Percentiles rank a stretch among this genome's conserved stretches.
Conservation (phyloP, 2,329 filamentous ascomycete species). For the Dactylellina sp. region DNA sequence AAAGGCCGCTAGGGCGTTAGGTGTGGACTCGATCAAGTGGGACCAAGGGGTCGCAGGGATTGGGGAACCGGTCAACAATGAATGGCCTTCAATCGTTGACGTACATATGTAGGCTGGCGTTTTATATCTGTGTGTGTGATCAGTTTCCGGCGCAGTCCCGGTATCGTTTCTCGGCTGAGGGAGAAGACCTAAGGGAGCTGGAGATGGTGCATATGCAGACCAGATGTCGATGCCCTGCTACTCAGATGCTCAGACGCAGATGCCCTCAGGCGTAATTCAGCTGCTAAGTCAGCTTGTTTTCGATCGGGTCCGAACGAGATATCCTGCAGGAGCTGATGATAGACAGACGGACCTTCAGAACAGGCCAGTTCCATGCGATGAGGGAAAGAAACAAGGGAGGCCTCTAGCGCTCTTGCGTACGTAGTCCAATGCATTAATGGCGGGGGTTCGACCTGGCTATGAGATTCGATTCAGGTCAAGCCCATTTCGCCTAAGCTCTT, state of each 20-base stretch:
- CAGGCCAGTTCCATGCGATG: constrained; percentile 5
- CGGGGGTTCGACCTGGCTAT: constrained; percentile 6
- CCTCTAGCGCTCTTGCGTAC: not conserved
- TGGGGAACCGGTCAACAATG: constrained; percentile 21
- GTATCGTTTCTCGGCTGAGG: too few species aligned
- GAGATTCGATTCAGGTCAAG: constrained; percentile 7
- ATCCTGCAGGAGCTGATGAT: constrained; percentile 20
- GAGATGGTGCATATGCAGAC: too few species aligned
- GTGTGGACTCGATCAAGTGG: constrained; percentile 30
- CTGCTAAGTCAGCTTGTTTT: not conserved
- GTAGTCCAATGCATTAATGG: constrained; percentile 19
- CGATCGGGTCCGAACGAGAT: not conserved
- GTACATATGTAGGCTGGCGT: constrained; percentile 9
- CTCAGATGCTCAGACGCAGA: too few species aligned
- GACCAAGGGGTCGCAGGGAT: constrained; percentile 24
- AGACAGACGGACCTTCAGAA: not conserved
- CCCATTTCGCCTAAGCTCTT: constrained; percentile 10
- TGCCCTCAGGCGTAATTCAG: too few species aligned
- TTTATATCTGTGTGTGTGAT: not conserved
- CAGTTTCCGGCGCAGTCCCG: too few species aligned
- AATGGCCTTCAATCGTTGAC: constrained; percentile 35
- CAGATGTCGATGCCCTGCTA: too few species aligned
- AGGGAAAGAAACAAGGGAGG: not conserved
- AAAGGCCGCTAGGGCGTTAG: constrained; percentile 34
- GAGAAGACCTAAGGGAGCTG: too few species aligned